Evolutionary conservation across 176 grass and related monocot species (phyloP).

Genomic region (Tillandsia leiboldiana): DNA sequence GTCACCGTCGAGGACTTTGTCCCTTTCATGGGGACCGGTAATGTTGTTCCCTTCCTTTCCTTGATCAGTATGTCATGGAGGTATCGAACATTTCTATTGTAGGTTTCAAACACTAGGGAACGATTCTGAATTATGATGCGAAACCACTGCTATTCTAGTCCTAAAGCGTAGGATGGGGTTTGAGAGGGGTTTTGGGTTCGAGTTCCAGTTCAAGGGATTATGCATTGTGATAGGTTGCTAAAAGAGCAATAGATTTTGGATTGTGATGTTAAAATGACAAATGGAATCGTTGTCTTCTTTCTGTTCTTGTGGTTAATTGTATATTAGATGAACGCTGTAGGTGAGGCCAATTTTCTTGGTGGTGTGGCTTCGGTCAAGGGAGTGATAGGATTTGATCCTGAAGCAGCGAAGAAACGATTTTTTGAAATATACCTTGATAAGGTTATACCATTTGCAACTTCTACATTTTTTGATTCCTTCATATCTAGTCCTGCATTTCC

Average conservation of each 20-base stretch:
- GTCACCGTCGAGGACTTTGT: constrained; percentile 90
- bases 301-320: not conserved
- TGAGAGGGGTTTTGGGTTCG: too few species aligned
- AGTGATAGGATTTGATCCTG: constrained; percentile 60
- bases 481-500: constrained; percentile 10
- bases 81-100: not conserved
- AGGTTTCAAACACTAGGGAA: not conserved
- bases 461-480: constrained; percentile 8
- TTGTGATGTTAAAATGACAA: too few species aligned
- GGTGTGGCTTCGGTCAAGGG: constrained; percentile 81
- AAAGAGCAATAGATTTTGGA: not conserved
- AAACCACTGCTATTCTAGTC: too few species aligned
- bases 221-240: not conserved
- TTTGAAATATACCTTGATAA: constrained; percentile 88
- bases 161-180: too few species aligned
- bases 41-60: constrained; percentile 10
- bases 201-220: not conserved
- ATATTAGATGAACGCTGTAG: constrained; percentile 26
- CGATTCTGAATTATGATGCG: not conserved
- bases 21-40: constrained; percentile 90
- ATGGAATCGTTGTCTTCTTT: not conserved
- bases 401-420: constrained; percentile 68
- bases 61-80: not conserved
- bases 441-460: constrained; percentile 30
- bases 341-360: constrained; percentile 96